Conservation (phyloP, 352 stramenopile genomes). For the Phytophthora europaea region DNA sequence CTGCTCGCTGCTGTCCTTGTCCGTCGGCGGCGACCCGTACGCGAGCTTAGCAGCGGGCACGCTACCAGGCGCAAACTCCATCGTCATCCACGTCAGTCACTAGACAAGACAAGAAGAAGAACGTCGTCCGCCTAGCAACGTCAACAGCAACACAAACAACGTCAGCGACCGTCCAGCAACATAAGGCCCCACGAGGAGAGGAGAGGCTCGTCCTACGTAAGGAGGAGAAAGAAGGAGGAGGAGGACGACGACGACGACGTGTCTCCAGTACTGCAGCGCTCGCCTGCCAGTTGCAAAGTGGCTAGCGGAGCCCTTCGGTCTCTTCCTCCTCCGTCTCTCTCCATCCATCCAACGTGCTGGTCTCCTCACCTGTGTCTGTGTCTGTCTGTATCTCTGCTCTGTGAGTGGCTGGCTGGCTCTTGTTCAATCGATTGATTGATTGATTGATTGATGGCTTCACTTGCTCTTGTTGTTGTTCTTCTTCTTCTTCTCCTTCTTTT, state of each 20-base stretch:
- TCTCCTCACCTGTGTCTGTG: background rate
- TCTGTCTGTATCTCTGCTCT: no score
- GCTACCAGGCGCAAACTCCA: slow-evolving; percentile 41
- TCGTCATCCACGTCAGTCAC: slow-evolving; percentile 27
- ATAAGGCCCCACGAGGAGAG: no score
- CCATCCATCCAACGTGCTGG: background rate
- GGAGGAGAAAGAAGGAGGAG: background rate
- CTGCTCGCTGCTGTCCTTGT: slow-evolving; percentile 10
- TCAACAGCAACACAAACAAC: background rate
- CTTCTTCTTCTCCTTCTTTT: background rate
- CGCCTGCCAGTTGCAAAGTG: background rate
- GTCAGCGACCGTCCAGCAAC: background rate
- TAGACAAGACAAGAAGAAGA: background rate
- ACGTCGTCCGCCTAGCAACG: background rate
- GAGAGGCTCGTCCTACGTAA: background rate
- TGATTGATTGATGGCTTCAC: background rate
- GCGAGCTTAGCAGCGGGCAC: slow-evolving; percentile 11
- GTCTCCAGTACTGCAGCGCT: background rate
- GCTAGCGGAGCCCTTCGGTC: background rate
- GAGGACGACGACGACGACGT: background rate
- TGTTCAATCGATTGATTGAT: background rate
- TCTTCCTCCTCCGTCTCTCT: background rate
- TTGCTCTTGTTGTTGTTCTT: no score
- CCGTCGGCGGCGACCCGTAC: slow-evolving; percentile 18
- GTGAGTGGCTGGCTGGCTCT: background rate